phyloP scores from a whole-genome alignment of 441 rosid genomes.

The Adansonia grandidieri region DNA sequence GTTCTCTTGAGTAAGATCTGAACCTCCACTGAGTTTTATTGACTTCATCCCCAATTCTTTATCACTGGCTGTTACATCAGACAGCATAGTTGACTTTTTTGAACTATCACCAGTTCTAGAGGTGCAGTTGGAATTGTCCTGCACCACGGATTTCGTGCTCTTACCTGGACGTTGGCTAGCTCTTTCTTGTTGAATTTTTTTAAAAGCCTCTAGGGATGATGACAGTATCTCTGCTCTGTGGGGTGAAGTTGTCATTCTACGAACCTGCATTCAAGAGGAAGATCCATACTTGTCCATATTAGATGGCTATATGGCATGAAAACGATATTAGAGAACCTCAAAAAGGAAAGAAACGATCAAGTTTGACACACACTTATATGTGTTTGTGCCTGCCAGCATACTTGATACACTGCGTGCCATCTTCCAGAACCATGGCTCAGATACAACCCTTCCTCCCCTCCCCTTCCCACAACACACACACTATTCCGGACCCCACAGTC shows the following conservation, averaged over 20 bases:
- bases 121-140: conserved; percentile 37
- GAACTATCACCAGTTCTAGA: conserved; percentile 33
- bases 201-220: conserved; percentile 79
- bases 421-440: not conserved
- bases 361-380: not conserved
- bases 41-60: conserved; percentile 39
- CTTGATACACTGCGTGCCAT: not conserved
- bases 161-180: conserved; percentile 42
- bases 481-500: not conserved
- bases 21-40: conserved; percentile 39
- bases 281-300: conserved; percentile 31
- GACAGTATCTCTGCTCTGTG: conserved; percentile 80
- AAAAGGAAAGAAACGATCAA: not conserved
- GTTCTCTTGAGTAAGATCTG: conserved; percentile 41
- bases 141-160: conserved; percentile 33
- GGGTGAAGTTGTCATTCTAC: conserved; percentile 82
- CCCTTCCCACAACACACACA: not conserved
- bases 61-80: conserved; percentile 31
- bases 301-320: conserved; percentile 24
- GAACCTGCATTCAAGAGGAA: conserved; percentile 59
- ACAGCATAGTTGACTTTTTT: conserved; percentile 35
- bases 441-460: not conserved
- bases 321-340: not conserved
- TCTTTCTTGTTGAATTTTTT: conserved; percentile 76
- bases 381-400: not conserved